Conservation (phyloP, 2,329 filamentous ascomycete species). For the Aspergillus sp. region DNA sequence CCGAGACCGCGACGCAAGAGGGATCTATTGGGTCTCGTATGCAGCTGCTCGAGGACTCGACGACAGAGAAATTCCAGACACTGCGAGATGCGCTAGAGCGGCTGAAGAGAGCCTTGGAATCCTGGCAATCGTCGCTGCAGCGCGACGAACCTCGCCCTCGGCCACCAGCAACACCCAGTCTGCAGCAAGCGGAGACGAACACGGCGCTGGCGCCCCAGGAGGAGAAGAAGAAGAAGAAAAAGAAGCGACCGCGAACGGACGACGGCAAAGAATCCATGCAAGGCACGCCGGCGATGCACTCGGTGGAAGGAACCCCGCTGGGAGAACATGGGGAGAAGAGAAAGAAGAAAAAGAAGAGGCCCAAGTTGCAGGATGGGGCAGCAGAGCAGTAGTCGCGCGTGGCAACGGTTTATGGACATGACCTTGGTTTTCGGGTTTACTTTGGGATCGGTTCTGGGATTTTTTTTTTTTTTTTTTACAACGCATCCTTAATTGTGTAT, state of each 20-base stretch:
- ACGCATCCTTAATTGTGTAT: no score
- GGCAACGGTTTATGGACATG: neutral
- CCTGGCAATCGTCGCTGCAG: neutral
- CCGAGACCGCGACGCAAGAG: no score
- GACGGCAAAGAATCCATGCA: no score
- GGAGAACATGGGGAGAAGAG: no score
- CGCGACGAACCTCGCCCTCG: neutral
- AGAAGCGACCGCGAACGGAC: no score
- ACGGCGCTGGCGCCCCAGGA: conserved; percentile 4
- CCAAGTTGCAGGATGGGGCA: conserved; percentile 1
- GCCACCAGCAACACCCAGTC: no score
- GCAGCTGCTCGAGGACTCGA: no score
- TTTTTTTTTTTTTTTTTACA: neutral
- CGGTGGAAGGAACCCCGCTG: no score
- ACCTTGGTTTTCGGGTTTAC: no score
- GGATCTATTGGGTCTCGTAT: no score
- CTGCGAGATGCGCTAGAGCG: neutral
- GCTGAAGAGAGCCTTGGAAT: no score
- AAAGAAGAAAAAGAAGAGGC: conserved; percentile 12
- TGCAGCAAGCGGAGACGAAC: conserved; percentile 4
- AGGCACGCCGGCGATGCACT: no score
- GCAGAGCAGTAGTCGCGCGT: neutral
- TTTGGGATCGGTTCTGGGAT: neutral
- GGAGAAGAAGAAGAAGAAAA: conserved; percentile 7
- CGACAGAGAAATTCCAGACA: neutral